These are phyloP conservation scores for Verbena officinalis DNA, from an alignment of 257 asterid species.

Conservation along the genomic window DNA sequence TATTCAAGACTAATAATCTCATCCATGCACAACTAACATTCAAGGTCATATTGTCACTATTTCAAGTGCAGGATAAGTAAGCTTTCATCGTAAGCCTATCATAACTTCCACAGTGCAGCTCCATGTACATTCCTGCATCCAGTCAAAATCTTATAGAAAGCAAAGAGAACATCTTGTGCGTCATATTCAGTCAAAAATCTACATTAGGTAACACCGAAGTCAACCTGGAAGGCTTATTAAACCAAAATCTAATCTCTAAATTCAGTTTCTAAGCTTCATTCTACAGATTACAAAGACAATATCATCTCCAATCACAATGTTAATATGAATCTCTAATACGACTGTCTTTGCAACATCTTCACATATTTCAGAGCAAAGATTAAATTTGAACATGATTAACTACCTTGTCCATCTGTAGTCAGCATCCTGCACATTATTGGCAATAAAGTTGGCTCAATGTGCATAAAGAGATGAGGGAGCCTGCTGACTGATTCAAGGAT, in stretches of 20 bases:
- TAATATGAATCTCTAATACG: neutral
- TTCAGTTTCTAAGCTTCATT: neutral
- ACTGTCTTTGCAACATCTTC: constrained; percentile 7
- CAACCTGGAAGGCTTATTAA: no score
- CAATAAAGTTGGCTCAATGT: constrained; percentile 84
- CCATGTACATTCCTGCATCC: no score
- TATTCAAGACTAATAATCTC: no score
- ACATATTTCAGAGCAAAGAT: neutral
- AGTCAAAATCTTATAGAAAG: no score
- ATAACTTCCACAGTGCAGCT: no score
- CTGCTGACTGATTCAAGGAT: constrained; percentile 95
- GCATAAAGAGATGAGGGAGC: constrained; percentile 85
- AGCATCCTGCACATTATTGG: constrained; percentile 98
- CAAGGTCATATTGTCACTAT: neutral
- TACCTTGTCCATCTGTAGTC: constrained; percentile 98
- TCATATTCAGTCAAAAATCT: no score
- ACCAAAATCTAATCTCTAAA: neutral
- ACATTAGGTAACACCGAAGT: no score
- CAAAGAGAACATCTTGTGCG: no score
- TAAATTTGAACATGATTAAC: neutral
- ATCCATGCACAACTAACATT: no score
- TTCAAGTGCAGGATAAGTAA: neutral
- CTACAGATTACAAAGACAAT: neutral
- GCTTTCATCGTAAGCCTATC: neutral
- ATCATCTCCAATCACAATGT: neutral